These are phyloP conservation scores for Dactylonectria macrodidyma DNA, from an alignment of 2,329 filamentous ascomycete genomes.

Conservation along the genomic window DNA sequence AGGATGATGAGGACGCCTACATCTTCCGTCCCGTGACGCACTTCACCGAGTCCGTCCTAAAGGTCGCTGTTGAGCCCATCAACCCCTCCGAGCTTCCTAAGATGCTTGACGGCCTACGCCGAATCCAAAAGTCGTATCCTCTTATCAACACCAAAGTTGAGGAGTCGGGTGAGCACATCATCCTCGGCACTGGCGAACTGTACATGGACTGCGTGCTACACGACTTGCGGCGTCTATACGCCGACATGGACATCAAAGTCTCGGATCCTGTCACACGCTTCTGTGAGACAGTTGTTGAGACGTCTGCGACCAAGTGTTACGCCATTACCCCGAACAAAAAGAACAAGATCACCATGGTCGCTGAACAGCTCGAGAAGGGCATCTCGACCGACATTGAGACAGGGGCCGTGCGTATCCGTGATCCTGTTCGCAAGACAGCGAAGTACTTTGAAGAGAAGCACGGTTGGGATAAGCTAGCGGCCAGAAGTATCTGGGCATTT, in stretches of 20 bases:
- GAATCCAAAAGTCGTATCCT: slow-evolving; percentile 98
- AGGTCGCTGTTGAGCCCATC: slow-evolving; percentile 97
- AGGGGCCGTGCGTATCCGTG: slow-evolving; percentile 90
- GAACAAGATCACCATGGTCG: slow-evolving; percentile 99
- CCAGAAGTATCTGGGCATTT: slow-evolving; percentile 98
- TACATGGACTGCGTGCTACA: slow-evolving; percentile 99
- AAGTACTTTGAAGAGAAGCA: slow-evolving; percentile 98
- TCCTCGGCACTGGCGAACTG: slow-evolving; percentile 96
- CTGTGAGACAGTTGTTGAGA: slow-evolving; percentile 97
- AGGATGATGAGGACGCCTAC: slow-evolving; percentile 91
- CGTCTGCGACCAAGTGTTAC: slow-evolving; percentile 97
- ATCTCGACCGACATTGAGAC: slow-evolving; percentile 96
- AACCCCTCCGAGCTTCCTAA: slow-evolving; percentile 98
- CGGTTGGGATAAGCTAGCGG: slow-evolving; percentile 95
- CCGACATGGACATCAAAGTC: slow-evolving; percentile 99
- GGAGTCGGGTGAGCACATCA: slow-evolving; percentile 95
- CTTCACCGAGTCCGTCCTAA: slow-evolving; percentile 97
- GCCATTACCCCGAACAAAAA: slow-evolving; percentile 99
- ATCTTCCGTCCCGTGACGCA: slow-evolving; percentile 95
- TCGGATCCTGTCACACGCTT: slow-evolving; percentile 98
- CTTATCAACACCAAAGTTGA: slow-evolving; percentile 97
- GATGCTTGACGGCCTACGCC: slow-evolving; percentile 96
- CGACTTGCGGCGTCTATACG: slow-evolving; percentile 92
- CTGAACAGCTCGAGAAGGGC: slow-evolving; percentile 94
- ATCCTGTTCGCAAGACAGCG: slow-evolving; percentile 92